These are phyloP conservation scores for Ophiosphaerella herpotricha DNA, from an alignment of 2,329 filamentous ascomycete genomes.

Conservation along the genomic window DNA sequence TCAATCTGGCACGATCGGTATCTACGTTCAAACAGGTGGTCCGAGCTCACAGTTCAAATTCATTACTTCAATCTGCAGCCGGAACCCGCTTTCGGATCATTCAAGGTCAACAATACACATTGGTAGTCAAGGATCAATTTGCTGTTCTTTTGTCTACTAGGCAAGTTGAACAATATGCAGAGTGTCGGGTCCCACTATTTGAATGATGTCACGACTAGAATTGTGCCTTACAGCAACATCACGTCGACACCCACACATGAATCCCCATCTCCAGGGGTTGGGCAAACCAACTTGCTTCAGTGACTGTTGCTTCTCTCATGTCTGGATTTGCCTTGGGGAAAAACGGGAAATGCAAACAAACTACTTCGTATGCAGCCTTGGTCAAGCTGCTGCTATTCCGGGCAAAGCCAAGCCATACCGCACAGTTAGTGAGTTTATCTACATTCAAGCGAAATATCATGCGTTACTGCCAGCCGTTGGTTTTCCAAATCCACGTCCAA, in stretches of 20 bases:
- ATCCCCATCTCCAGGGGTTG: not conserved
- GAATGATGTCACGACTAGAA: not conserved
- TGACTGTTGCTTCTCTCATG: not conserved
- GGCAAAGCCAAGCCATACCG: conserved; percentile 44
- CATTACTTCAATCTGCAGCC: too few relatives aligned
- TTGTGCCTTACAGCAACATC: not conserved
- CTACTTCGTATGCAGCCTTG: conserved; percentile 67
- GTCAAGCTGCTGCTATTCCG: conserved; percentile 54
- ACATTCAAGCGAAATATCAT: conserved; percentile 49
- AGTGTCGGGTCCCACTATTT: not conserved
- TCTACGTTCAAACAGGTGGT: not conserved
- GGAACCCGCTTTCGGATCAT: too few relatives aligned
- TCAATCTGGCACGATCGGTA: not conserved
- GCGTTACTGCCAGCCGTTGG: conserved; percentile 55
- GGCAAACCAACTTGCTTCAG: not conserved
- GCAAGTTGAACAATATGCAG: not conserved
- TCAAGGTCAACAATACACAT: too few relatives aligned
- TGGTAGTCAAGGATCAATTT: too few relatives aligned
- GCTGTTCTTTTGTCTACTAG: too few relatives aligned
- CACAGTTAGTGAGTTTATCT: conserved; percentile 58
- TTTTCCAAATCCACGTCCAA: conserved; percentile 48
- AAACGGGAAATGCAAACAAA: conserved; percentile 44
- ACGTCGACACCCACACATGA: not conserved
- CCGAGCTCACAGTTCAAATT: not conserved
- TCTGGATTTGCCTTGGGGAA: not conserved